Conservation (phyloP, 176 grass and related monocot species). For the Musa beccarii region DNA sequence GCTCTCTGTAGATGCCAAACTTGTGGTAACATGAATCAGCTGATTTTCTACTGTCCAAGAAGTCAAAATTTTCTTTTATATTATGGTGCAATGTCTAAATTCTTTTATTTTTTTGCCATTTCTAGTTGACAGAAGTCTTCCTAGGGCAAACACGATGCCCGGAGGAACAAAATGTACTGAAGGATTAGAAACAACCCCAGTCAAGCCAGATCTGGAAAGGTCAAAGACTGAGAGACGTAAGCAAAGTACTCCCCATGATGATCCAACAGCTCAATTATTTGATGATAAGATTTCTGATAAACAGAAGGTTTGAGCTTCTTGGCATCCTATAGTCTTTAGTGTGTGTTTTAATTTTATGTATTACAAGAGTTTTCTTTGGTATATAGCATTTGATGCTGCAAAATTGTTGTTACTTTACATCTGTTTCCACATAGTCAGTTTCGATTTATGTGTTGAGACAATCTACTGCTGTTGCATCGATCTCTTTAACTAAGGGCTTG, state of each 20-base stretch:
- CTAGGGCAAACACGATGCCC: constrained; percentile 59
- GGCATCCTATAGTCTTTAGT: neutral
- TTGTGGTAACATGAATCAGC: neutral
- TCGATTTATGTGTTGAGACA: no score
- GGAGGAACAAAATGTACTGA: constrained; percentile 38
- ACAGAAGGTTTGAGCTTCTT: constrained; percentile 51
- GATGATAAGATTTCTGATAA: constrained; percentile 65
- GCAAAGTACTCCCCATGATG: constrained; percentile 34
- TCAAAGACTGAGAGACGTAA: constrained; percentile 48
- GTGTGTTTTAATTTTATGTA: neutral
- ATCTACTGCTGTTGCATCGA: no score
- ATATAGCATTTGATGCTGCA: no score
- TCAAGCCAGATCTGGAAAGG: constrained; percentile 42
- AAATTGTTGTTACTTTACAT: no score
- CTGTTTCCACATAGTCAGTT: no score
- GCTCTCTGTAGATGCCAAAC: neutral
- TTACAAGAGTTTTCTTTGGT: no score
- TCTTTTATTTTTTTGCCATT: neutral
- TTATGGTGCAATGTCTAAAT: constrained; percentile 7
- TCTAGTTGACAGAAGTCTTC: constrained; percentile 31
- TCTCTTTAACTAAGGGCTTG: no score
- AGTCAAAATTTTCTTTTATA: neutral
- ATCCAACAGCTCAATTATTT: constrained; percentile 60
- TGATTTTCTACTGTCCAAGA: neutral
- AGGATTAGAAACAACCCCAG: constrained; percentile 33